These are phyloP conservation scores for Xerocomus minutiporus DNA, from an alignment of 1,284 basidiomycete species.

Conservation along the genomic window DNA sequence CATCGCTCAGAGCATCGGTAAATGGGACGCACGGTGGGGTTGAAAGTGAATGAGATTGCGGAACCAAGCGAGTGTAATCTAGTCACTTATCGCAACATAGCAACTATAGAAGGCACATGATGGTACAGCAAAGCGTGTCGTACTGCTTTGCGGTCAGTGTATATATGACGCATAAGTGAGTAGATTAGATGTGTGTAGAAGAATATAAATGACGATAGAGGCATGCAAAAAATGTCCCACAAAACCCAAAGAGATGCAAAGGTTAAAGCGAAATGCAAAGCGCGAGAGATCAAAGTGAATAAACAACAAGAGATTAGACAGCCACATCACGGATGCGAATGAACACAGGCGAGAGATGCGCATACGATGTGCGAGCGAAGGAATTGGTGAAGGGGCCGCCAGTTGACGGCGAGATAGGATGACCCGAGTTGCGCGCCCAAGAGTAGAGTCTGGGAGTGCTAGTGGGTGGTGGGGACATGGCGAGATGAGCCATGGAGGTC, in stretches of 20 bases:
- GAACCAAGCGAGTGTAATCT: conserved; percentile 27
- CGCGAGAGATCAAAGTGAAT: background rate
- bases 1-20: conserved; percentile 44
- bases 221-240: conserved; percentile 8
- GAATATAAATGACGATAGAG: conserved; percentile 26
- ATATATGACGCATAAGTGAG: conserved; percentile 37
- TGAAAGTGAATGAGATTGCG: conserved; percentile 21
- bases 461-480: conserved; percentile 46
- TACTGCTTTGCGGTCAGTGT: conserved; percentile 25
- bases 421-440: conserved; percentile 30
- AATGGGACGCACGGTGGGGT: conserved; percentile 49
- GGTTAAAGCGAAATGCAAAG: background rate
- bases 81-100: conserved; percentile 29
- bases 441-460: conserved; percentile 46
- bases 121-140: conserved; percentile 32
- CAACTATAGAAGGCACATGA: conserved; percentile 33
- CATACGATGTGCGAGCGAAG: conserved; percentile 44
- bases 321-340: conserved; percentile 31
- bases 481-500: conserved; percentile 29
- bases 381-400: conserved; percentile 45
- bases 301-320: conserved; percentile 11
- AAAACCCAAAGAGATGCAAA: conserved; percentile 8
- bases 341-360: conserved; percentile 39
- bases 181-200: conserved; percentile 32
- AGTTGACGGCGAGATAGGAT: conserved; percentile 26